Percentiles rank a stretch among this genome's conserved stretches.
phyloP scores from a whole-genome alignment of 2,329 filamentous ascomycete species.

The Diaporthe sp. region DNA sequence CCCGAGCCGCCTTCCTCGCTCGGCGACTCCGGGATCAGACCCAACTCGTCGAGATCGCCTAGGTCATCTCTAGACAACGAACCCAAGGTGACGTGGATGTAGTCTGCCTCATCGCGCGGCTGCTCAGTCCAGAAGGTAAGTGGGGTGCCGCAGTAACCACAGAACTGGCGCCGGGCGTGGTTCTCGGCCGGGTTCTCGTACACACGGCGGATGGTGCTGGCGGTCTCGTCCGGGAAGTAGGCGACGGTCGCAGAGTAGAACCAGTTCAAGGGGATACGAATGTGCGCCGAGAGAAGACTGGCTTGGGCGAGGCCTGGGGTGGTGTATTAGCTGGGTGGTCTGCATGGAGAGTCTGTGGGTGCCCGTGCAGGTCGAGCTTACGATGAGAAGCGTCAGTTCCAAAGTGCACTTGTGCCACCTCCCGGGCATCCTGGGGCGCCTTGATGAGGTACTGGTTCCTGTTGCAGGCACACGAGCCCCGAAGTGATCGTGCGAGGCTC shows the following conservation, averaged over 20 bases:
- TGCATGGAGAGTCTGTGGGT: background rate
- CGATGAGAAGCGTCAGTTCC: constrained; percentile 78
- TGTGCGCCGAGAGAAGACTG: constrained; percentile 82
- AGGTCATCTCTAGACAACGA: constrained; percentile 81
- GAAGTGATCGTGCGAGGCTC: constrained; percentile 69
- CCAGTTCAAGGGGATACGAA: constrained; percentile 86
- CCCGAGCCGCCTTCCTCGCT: constrained; percentile 47
- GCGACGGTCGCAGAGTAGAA: constrained; percentile 83
- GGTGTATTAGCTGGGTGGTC: constrained; percentile 40
- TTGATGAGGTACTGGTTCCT: constrained; percentile 85
- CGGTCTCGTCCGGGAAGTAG: constrained; percentile 83
- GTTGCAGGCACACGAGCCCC: constrained; percentile 87
- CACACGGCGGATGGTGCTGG: constrained; percentile 74
- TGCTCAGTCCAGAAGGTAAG: constrained; percentile 87
- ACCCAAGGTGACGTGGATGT: constrained; percentile 85
- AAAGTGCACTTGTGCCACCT: constrained; percentile 79
- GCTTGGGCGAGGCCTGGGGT: constrained; percentile 74
- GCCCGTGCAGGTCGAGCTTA: constrained; percentile 64
- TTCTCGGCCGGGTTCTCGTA: constrained; percentile 74
- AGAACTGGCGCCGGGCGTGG: constrained; percentile 82
- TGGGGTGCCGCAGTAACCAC: constrained; percentile 91
- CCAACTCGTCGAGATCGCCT: constrained; percentile 79
- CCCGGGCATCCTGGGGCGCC: constrained; percentile 71
- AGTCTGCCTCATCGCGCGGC: constrained; percentile 79
- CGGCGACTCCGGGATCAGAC: constrained; percentile 71